Percentiles rank a stretch among this genome's conserved stretches.
phyloP scores from a whole-genome alignment of 1,284 basidiomycete species.

The Cryptococcus sp. region DNA sequence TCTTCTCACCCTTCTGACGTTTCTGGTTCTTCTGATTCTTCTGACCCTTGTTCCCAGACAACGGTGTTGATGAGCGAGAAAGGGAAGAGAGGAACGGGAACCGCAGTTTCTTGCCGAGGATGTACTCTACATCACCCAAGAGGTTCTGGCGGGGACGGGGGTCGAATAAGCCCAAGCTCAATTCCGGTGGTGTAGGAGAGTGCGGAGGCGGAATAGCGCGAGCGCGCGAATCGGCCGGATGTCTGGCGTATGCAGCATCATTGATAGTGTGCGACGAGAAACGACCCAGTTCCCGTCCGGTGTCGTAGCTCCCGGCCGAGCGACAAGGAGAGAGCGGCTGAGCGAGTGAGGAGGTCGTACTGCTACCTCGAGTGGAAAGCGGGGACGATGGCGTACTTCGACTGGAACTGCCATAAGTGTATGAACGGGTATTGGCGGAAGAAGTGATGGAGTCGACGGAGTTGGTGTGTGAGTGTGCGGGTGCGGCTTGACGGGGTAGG shows the following conservation, averaged over 20 bases:
- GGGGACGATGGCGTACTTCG: background rate
- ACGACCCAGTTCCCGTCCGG: conserved; percentile 1
- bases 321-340: conserved; percentile 9
- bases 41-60: background rate
- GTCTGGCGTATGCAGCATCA: background rate
- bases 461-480: background rate
- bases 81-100: conserved; percentile 30
- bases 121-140: conserved; percentile 32
- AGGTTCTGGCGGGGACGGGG: conserved; percentile 25
- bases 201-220: conserved; percentile 1
- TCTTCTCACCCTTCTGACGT: conserved; percentile 6
- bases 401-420: background rate
- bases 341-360: conserved; percentile 7
- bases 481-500: background rate
- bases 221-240: conserved; percentile 1
- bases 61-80: background rate
- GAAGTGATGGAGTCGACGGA: conserved; percentile 1
- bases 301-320: too few relatives aligned
- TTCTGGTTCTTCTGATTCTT: conserved; percentile 11
- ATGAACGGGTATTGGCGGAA: background rate
- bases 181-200: conserved; percentile 1
- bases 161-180: conserved; percentile 34
- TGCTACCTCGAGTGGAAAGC: background rate
- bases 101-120: conserved; percentile 33
- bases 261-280: conserved; percentile 2